A percentile compares a stretch with the other conserved stretches of the same genome.
These are phyloP conservation scores for Camelina sativa DNA, from an alignment of 345 rosid species.

Conservation along the genomic window DNA sequence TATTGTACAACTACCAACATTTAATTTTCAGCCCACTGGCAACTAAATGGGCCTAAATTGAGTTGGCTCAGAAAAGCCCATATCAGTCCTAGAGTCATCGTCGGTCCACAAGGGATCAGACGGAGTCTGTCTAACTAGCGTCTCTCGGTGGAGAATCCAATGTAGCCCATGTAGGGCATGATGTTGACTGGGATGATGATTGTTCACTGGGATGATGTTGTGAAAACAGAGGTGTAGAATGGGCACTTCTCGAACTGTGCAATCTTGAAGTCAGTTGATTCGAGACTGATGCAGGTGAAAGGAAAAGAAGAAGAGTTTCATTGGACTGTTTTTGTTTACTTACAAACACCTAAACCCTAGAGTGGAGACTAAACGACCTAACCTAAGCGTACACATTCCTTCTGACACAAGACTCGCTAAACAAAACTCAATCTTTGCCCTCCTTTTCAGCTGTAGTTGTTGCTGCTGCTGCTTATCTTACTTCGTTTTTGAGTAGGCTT, in stretches of 20 bases:
- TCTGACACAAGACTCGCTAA: constrained; percentile 9
- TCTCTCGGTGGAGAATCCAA: background rate
- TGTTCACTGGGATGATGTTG: too few relatives aligned
- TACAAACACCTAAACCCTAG: constrained; percentile 25
- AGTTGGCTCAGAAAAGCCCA: background rate
- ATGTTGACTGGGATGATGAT: too few relatives aligned
- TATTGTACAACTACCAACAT: background rate
- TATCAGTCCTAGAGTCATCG: background rate
- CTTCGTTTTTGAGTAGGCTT: constrained; percentile 40
- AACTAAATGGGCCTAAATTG: background rate
- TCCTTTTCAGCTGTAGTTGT: constrained; percentile 17
- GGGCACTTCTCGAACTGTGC: background rate
- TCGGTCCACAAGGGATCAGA: background rate
- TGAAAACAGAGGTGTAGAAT: background rate
- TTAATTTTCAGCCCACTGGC: background rate
- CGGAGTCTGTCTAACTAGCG: background rate
- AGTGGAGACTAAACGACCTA: constrained; percentile 19
- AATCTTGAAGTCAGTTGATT: background rate
- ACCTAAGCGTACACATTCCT: constrained; percentile 3
- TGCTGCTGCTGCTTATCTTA: constrained; percentile 33
- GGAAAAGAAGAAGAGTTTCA: constrained; percentile 5
- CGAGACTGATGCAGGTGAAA: background rate
- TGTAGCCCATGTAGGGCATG: background rate
- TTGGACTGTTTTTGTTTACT: background rate
- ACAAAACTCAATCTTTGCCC: constrained; percentile 6